Percentiles rank a stretch among this genome's conserved stretches.
Evolutionary conservation across 2,329 filamentous ascomycete species (phyloP).

Genomic region (Scedosporium minutisporum): DNA sequence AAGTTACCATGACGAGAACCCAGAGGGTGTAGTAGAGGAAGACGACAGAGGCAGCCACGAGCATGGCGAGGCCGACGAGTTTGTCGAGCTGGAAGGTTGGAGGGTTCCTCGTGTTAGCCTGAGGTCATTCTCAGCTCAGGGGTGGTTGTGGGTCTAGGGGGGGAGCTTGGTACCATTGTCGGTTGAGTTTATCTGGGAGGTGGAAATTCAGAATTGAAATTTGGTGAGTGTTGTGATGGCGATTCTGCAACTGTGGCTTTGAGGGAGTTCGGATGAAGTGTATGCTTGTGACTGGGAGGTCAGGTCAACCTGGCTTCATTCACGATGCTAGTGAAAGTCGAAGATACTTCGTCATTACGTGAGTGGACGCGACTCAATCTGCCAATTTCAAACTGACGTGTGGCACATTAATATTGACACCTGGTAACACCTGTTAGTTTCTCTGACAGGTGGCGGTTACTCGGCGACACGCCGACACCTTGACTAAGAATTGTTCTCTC

Average conservation of each 20-base stretch:
- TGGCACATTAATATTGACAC: not conserved
- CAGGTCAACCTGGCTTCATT: not conserved
- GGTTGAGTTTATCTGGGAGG: not conserved
- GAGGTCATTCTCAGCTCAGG: not conserved
- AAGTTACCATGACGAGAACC: conserved; percentile 85
- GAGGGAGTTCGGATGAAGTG: not conserved
- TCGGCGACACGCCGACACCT: not conserved
- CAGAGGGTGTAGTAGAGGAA: conserved; percentile 91
- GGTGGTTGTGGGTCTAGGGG: conserved; percentile 1
- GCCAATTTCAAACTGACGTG: too few relatives aligned
- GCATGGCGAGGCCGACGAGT: conserved; percentile 59
- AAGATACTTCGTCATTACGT: too few relatives aligned
- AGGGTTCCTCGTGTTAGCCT: not conserved
- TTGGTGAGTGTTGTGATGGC: not conserved
- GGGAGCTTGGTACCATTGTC: not conserved
- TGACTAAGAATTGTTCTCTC: not conserved
- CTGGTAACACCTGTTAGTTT: not conserved
- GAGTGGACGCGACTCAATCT: too few relatives aligned
- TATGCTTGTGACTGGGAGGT: not conserved
- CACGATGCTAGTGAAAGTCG: too few relatives aligned
- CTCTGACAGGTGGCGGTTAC: not conserved
- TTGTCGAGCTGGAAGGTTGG: conserved; percentile 71
- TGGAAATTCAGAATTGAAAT: not conserved
- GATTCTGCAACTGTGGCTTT: not conserved
- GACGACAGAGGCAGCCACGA: conserved; percentile 54